Evolutionary conservation across 148 eudicot species (phyloP), one percentile per base, ranked within the genome.

Genomic region (Vaccinium myrtillus): DNA sequence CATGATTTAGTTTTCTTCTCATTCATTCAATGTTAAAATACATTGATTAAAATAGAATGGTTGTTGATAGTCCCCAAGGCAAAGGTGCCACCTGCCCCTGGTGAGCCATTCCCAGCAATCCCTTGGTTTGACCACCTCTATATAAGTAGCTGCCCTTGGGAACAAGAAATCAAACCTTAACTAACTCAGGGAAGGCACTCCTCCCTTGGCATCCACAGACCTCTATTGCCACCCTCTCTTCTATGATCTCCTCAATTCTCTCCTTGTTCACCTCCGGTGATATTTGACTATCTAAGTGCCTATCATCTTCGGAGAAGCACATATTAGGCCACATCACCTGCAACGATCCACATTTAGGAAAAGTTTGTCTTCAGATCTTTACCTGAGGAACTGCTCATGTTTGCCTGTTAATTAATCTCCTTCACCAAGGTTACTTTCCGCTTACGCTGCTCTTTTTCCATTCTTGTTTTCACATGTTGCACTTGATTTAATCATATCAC

Each of bases 391-490:
- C 61, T 77, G 25, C 43, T 79, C 48, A 56, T 56, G 15, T 79
- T 79, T 56, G 70, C 49, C 7, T 51, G 50, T 79, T 55, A 58
- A 79, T 79, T 55, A 79, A 19, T 32, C 27, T 55, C 27, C 61
- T 30, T 36, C 27, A 3, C 51, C 12, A 46, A 19, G 21, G 39
- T 79, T 32, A 56, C 14, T 56, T 75, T 79, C 23, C 56, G 67
- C 69, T 18, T 10, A 49, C 5, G 82, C 48, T 19, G 27, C 67
- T 8, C 25, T n/a, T 55, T 79, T 58, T 32, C 27, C 15, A 18
- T 79, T 79, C 30, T 58, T 79, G 49, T 58, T 32, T 21, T 46
- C 51, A 36, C 51, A 36, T 16, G 5, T 46, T 43, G 39, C 51
- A 56, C 70, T 79, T 55, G 8, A 8, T 79, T 55, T 58, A 30